Evolutionary conservation across 805 yeast genomes (phyloP), one percentile per base, ranked within the genome.

Genomic region (Ogataea allantospora): DNA sequence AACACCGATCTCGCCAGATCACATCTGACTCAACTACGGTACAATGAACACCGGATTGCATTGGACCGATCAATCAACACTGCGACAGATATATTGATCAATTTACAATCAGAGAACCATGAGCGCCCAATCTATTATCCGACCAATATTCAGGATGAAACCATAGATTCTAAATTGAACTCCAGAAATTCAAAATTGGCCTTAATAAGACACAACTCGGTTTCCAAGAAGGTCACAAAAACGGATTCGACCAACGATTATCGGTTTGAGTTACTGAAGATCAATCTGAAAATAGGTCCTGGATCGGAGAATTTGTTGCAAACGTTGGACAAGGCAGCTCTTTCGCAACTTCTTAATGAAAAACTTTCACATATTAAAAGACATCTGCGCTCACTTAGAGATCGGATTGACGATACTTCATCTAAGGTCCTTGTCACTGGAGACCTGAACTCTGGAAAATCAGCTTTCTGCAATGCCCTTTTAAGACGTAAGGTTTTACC

Each of bases 361-460:
- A 85, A 85, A 53, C 69, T 91, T 14, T 51, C 66, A 9, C 81
- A 77, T 43, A 81, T 83, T 13, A 62, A 76, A 8, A 77, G 76
- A 47, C 96, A 89, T 55, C 65, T 91, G 33, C 52, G 65, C 6
- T 77, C 88, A 12, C 66, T 95, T 44, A 78, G 80, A 46, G 93
- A 82, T 33, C 74, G 99, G 50, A 81, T 93, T 11, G 93, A 83
- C 47, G 96, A 95, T 53, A 87, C 93, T 0, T 75, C 91, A 0
- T 89, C 98, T 2, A 91, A 91, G 53, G 97, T 93, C 1, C 80
- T 93, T 44, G 89, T 93, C 25, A 95, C 99, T 2, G 99, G 99
- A 35, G 99, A 93, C 60, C 73, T 93, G 48, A 93, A 93, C 57
- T 84, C 99, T 0, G 99, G 99, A 3, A 93, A 93, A 56, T 88